Evolutionary conservation across 768 basidiomycete genomes (phyloP).

Genomic region (Psilocybe subaeruginosa): DNA sequence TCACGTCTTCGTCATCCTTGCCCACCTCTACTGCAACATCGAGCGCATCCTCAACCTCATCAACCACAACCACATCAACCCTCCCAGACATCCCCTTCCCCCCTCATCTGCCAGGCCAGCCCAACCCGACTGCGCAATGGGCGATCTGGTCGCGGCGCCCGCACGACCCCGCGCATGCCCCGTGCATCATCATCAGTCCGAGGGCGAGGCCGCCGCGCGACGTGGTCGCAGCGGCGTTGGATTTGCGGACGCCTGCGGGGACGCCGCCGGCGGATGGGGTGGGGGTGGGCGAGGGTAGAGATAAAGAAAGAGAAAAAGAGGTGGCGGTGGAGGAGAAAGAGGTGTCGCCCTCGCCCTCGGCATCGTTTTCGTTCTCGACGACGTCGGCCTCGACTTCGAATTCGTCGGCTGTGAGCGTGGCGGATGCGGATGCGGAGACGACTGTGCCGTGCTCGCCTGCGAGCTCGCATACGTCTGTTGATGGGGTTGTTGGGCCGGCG

Average conservation of each 20-base stretch:
- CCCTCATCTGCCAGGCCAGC: neutral
- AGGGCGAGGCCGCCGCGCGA: constrained; percentile 62
- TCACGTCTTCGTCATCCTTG: neutral
- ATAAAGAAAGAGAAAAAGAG: neutral
- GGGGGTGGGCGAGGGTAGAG: neutral
- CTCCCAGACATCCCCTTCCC: neutral
- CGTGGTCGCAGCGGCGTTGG: constrained; percentile 58
- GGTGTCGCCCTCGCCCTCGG: too few relatives aligned
- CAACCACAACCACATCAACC: neutral
- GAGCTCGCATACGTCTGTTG: constrained; percentile 50
- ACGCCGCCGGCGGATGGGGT: constrained; percentile 21
- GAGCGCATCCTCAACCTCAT: neutral
- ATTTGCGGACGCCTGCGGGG: constrained; percentile 46
- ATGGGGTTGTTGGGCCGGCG: neutral
- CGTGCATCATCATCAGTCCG: constrained; percentile 73
- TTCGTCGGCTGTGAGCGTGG: constrained; percentile 39
- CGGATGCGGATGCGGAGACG: constrained; percentile 48
- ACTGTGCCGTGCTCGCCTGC: constrained; percentile 55
- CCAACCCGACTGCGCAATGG: constrained; percentile 36
- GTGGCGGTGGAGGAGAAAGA: neutral
- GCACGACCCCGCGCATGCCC: constrained; percentile 61
- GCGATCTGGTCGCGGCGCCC: constrained; percentile 80
- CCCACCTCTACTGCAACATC: neutral
- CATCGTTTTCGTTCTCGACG: neutral
- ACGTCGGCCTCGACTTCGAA: constrained; percentile 19